Conservation (phyloP, 2,329 filamentous ascomycete genomes). For the Fusarium begoniae region DNA sequence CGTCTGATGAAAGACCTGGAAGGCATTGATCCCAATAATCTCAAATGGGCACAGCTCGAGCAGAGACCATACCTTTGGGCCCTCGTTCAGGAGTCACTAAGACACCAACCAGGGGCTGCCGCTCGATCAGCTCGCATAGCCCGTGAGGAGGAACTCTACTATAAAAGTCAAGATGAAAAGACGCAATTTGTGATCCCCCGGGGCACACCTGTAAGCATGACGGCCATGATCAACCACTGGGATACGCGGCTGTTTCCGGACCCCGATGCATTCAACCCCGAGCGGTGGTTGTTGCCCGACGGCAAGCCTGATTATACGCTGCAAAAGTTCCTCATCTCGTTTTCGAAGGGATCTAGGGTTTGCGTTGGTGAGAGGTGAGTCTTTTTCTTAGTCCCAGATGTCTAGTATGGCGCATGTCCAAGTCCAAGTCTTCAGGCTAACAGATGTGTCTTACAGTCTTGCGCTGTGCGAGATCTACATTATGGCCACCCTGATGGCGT, state of each 20-base stretch:
- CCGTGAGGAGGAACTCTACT: conserved; percentile 42
- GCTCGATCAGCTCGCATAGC: conserved; percentile 37
- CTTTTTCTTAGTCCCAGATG: neutral
- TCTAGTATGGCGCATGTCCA: rapidly evolving
- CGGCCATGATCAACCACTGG: conserved; percentile 45
- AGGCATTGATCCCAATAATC: conserved; percentile 40
- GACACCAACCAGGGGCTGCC: conserved; percentile 45
- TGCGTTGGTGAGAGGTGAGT: conserved; percentile 37
- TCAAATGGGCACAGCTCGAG: conserved; percentile 47
- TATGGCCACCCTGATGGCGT: conserved; percentile 22
- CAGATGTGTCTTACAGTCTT: conserved; percentile 1
- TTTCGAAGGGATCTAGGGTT: conserved; percentile 33
- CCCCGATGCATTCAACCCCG: conserved; percentile 47
- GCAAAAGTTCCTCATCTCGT: conserved; percentile 31
- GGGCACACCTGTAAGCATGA: conserved; percentile 48
- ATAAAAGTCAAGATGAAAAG: conserved; percentile 34
- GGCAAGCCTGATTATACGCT: conserved; percentile 42
- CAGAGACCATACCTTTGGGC: conserved; percentile 50
- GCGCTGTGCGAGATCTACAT: conserved; percentile 35
- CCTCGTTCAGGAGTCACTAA: conserved; percentile 50
- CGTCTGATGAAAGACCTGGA: conserved; percentile 45
- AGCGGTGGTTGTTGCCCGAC: conserved; percentile 37
- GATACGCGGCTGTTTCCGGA: conserved; percentile 45
- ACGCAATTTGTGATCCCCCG: conserved; percentile 37
- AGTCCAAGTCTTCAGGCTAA: neutral